Conservation (phyloP, 1,284 basidiomycete genomes). For the Vanrija sp. region DNA sequence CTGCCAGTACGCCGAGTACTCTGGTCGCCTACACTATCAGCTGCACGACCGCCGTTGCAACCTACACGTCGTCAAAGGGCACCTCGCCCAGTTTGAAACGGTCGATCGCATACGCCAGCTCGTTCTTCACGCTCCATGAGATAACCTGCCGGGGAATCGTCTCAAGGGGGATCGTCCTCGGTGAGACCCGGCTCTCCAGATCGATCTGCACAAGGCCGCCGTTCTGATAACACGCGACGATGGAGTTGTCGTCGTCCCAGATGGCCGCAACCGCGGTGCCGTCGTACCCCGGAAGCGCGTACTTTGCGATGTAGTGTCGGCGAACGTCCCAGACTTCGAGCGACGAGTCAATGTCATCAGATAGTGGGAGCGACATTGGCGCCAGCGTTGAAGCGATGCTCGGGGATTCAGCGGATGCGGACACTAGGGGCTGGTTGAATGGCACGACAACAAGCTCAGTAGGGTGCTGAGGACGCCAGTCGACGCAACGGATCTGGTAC, state of each 20-base stretch:
- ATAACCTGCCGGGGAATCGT: conserved; percentile 63
- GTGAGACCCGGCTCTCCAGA: conserved; percentile 39
- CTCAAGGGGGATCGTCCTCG: conserved; percentile 56
- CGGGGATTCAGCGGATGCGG: not conserved
- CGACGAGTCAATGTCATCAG: conserved; percentile 36
- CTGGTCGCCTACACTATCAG: conserved; percentile 53
- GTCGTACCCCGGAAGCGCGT: conserved; percentile 55
- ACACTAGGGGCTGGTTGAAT: conserved; percentile 19
- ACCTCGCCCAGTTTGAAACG: conserved; percentile 60
- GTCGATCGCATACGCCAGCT: conserved; percentile 67
- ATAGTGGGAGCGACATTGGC: conserved; percentile 5
- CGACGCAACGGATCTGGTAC: conserved; percentile 66
- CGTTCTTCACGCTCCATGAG: conserved; percentile 66
- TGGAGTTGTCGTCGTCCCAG: conserved; percentile 64
- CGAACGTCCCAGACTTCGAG: conserved; percentile 87
- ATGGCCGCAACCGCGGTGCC: conserved; percentile 56
- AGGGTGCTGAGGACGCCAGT: conserved; percentile 74
- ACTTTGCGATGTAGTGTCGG: conserved; percentile 75
- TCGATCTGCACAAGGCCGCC: conserved; percentile 78
- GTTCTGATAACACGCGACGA: conserved; percentile 73
- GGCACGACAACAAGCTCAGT: conserved; percentile 64
- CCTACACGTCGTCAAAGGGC: conserved; percentile 80
- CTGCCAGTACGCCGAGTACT: conserved; percentile 50
- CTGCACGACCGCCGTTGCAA: conserved; percentile 4
- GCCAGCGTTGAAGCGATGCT: conserved; percentile 2